Base-by-base conservation (phyloP, 1,284 basidiomycete species). In the Microbotryum scabiosae region DNA sequence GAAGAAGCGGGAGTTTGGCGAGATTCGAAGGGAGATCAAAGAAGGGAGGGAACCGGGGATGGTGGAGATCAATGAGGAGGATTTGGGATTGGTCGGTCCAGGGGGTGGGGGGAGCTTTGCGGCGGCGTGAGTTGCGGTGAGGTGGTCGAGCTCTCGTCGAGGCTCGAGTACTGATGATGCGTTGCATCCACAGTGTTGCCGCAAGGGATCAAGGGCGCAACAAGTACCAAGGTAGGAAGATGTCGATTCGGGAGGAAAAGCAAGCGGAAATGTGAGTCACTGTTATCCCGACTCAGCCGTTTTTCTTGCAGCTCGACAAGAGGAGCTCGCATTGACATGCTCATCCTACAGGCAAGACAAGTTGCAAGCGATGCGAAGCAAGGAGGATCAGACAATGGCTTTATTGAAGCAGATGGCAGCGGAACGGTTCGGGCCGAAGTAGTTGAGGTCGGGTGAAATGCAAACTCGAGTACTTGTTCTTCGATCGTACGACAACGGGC, bases 341-440 rank as follows among this genome's bases (percentile, higher is more conserved):
- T 41, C 16, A 14, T 23, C 16, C 9, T 10, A 23, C 52, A 61
- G 57, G 49, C 48, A 49, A 20, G 66, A 67, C 52, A 60, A 61
- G 26, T 41, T 63, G 30, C 36, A 52, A 8, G 59, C 50, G 5
- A 49, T 56, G 25, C 47, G 48, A 4, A 32, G 51, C 14, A 68
- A 68, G 45, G 66, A 68, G 46, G 62, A 68, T 26, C 55, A 56
- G 21, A 68, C 66, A 32, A 68, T 68, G 66, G 66, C 64, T 14
- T 55, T 58, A 57, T 61, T 68, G 48, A 63, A 54, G 32, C 50
- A 61, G n/a, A 30, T 68, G 21, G 66, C 66, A 4, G 64, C 64
- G 23, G 49, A 51, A 36, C 25, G 66, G 26, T 68, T 64, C 12
- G 66, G 66, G 5, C 43, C 55, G 16, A 41, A 41, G 5, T 12